Percentiles rank a stretch among this genome's conserved stretches.
Conservation (phyloP, 2,329 filamentous ascomycete species). For the Pseudogymnoascus sp. region DNA sequence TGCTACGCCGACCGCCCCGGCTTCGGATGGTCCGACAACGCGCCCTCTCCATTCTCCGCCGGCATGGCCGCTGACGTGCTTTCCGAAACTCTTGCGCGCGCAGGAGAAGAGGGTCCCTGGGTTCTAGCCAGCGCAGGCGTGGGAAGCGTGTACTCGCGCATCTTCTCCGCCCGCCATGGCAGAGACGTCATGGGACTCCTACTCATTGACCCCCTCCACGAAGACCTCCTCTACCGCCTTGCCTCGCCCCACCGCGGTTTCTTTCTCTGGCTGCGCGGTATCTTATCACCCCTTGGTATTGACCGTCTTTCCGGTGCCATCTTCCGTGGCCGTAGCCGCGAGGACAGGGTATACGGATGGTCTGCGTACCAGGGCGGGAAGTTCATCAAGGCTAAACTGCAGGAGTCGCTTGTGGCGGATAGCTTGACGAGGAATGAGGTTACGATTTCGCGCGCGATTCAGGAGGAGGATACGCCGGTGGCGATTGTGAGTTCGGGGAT, state of each 20-base stretch:
- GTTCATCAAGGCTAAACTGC: slow-evolving; percentile 80
- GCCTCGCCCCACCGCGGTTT: slow-evolving; percentile 66
- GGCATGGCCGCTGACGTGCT: slow-evolving; percentile 87
- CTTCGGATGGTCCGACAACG: slow-evolving; percentile 80
- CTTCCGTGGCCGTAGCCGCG: slow-evolving; percentile 68
- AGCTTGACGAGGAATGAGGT: slow-evolving; percentile 81
- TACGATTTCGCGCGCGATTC: slow-evolving; percentile 67
- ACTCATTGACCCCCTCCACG: slow-evolving; percentile 81
- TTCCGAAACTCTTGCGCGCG: slow-evolving; percentile 72
- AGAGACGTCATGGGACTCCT: slow-evolving; percentile 68
- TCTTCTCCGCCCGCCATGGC: slow-evolving; percentile 80
- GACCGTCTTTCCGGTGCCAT: slow-evolving; percentile 72
- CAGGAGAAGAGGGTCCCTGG: slow-evolving; percentile 82
- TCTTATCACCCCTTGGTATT: slow-evolving; percentile 79
- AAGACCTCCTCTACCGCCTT: slow-evolving; percentile 66
- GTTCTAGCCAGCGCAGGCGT: slow-evolving; percentile 78
- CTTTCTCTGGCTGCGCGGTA: slow-evolving; percentile 73
- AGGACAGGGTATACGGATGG: slow-evolving; percentile 78
- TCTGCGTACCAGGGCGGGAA: slow-evolving; percentile 73
- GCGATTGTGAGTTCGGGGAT: slow-evolving; percentile 76
- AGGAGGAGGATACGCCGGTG: slow-evolving; percentile 65
- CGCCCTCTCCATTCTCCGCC: slow-evolving; percentile 85
- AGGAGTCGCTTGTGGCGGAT: slow-evolving; percentile 82
- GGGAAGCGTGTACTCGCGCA: slow-evolving; percentile 79
- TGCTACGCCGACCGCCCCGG: slow-evolving; percentile 95